Evolutionary conservation across 306 rosid genomes (phyloP).

Genomic region (Sicyos edulis): DNA sequence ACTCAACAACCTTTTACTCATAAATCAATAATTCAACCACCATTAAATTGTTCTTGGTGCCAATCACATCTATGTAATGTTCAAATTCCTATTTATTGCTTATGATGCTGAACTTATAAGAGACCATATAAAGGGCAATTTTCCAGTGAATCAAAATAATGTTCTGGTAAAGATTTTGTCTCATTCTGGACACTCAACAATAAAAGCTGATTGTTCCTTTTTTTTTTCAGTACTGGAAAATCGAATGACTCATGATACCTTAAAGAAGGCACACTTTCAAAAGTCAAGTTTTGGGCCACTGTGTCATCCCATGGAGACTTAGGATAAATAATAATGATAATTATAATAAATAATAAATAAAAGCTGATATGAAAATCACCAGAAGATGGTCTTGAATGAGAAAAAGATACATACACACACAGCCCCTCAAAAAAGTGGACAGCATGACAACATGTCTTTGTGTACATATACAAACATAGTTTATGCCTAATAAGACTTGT

Average conservation of each 20-base stretch:
- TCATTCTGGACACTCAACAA: background rate
- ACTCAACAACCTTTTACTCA: background rate
- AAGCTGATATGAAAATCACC: background rate
- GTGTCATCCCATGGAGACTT: too few relatives aligned
- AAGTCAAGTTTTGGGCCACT: too few relatives aligned
- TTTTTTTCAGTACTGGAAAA: too few relatives aligned
- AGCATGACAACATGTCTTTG: slow-evolving; percentile 6
- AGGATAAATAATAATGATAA: too few relatives aligned
- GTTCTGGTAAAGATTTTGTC: background rate
- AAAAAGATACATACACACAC: slow-evolving; percentile 12
- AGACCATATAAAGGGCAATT: background rate
- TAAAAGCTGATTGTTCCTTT: too few relatives aligned
- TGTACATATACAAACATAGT: slow-evolving; percentile 13
- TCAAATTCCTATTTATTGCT: too few relatives aligned
- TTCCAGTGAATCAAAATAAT: background rate
- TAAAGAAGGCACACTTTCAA: too few relatives aligned
- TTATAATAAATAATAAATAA: too few relatives aligned
- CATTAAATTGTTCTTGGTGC: background rate
- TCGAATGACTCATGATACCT: too few relatives aligned
- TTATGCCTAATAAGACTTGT: slow-evolving; percentile 30
- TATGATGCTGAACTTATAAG: too few relatives aligned
- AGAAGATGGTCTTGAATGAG: background rate
- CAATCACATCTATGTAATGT: background rate
- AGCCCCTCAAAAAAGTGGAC: slow-evolving; percentile 8
- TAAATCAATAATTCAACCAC: background rate